Evolutionary conservation across 495 filamentous ascomycete species (phyloP), one percentile per base, ranked within the genome.

Genomic region (Endocarpon pusillum): DNA sequence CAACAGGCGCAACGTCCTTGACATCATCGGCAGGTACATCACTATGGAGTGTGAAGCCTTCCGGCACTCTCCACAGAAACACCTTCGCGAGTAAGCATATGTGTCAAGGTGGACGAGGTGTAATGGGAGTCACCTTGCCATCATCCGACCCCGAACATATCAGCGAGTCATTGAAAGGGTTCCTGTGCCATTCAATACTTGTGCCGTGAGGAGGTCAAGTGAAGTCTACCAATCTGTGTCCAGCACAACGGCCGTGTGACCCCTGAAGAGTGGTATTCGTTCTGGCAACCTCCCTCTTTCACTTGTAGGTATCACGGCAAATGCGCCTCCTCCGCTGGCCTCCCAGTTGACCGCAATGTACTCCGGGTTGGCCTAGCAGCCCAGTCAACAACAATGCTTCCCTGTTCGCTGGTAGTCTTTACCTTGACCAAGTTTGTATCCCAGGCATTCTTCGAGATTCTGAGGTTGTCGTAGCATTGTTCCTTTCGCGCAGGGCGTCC

Each of bases 291-390:
- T 77, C 34, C 89, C 89, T 28, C 71, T 73, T 59, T 96, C 85
- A 42, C 75, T 72, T 35, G 94, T 55, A 36, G 89, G 89, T 47
- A 97, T 86, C 33, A 97, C 87, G 27, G 89, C 91, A 47, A 97
- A 96, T 35, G 89, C 89, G 46, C 89, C 89, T 46, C 89, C 89
- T 49, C 89, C 89, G 54, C 85, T 78, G 22, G 89, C 75, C 61
- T 96, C 86, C 89, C 89, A 97, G 69, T 96, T 97, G 57, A 96
- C 85, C 1, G 89, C 75, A 32, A 97, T 68, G 49, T 91, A 94
- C 49, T 84, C 71, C n/a, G 89, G 85, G 49, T 97, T 97, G 40
- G 73, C 86, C 84, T 93, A 43, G 28, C 42, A 17, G 19, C 18
- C 16, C 18, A 16, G 44, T 62, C 33, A 61, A 52, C 40, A 30